These are phyloP conservation scores for Aureobasidium subglaciale DNA, from an alignment of 2,329 filamentous ascomycete species.

Conservation along the genomic window DNA sequence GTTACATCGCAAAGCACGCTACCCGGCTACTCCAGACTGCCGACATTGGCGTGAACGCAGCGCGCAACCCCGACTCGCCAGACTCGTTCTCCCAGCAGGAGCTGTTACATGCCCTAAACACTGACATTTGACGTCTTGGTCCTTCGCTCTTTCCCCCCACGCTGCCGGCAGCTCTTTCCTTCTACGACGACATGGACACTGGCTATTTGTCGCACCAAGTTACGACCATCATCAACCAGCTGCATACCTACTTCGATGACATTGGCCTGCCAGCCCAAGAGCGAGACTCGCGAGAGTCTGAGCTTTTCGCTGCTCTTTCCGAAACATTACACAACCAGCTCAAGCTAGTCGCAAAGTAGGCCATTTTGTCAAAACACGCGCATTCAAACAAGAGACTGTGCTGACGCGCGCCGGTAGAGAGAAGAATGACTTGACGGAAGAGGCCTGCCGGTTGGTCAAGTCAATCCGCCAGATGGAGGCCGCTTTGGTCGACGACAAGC, in stretches of 20 bases:
- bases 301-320: slow-evolving; percentile 87
- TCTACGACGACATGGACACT: slow-evolving; percentile 61
- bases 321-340: slow-evolving; percentile 89
- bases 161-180: slow-evolving; percentile 26
- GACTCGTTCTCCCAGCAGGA: background rate
- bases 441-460: slow-evolving; percentile 77
- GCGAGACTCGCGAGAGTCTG: slow-evolving; percentile 78
- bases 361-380: background rate
- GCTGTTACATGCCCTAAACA: slow-evolving; percentile 6
- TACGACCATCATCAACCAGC: slow-evolving; percentile 83
- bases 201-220: slow-evolving; percentile 92
- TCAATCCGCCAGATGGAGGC: slow-evolving; percentile 89
- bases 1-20: background rate
- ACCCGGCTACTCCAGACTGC: slow-evolving; percentile 9
- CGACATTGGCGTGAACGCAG: slow-evolving; percentile 3
- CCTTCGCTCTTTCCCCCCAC: background rate
- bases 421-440: slow-evolving; percentile 84
- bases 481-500: slow-evolving; percentile 71
- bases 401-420: slow-evolving; percentile 45
- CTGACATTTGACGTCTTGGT: background rate
- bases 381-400: background rate
- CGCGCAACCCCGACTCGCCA: background rate
- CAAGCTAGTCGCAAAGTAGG: slow-evolving; percentile 64
- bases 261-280: slow-evolving; percentile 94
- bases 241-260: slow-evolving; percentile 93